phyloP scores from a whole-genome alignment of 2,329 filamentous ascomycete genomes.

The Pseudogymnoascus sp. region DNA sequence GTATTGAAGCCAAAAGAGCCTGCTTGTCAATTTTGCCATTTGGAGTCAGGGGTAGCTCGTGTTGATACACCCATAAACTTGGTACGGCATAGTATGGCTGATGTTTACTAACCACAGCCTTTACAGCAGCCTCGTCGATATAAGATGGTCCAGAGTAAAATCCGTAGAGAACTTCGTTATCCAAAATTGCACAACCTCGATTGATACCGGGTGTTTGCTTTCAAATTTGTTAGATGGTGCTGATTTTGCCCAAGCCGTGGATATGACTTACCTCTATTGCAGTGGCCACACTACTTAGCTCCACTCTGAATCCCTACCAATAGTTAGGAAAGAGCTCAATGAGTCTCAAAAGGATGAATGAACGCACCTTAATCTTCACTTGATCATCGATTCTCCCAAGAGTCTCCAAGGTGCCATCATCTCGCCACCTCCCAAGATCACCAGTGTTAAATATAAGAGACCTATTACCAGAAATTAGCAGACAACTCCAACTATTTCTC shows the following conservation, averaged over 20 bases:
- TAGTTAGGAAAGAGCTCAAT: background rate
- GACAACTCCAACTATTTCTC: background rate
- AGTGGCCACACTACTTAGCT: conserved; percentile 50
- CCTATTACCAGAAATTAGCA: conserved; percentile 20
- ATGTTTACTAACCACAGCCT: conserved; percentile 17
- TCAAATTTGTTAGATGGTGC: background rate
- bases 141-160: conserved; percentile 34
- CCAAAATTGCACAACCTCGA: conserved; percentile 40
- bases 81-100: conserved; percentile 51
- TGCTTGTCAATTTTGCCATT: conserved; percentile 52
- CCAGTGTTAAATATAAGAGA: conserved; percentile 52
- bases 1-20: conserved; percentile 26
- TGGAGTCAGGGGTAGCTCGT: conserved; percentile 40
- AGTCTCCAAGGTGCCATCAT: conserved; percentile 45
- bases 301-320: conserved; percentile 47
- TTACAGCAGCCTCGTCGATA: conserved; percentile 25
- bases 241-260: background rate
- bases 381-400: conserved; percentile 53
- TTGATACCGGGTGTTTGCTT: conserved; percentile 32
- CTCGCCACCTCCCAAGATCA: conserved; percentile 47
- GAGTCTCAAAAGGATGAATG: background rate
- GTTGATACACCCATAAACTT: conserved; percentile 35
- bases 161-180: conserved; percentile 41
- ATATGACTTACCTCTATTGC: conserved; percentile 35
- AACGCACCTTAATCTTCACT: conserved; percentile 47